Percentiles rank a stretch among this genome's conserved stretches.
These are phyloP conservation scores for Agastache rugosa DNA, from an alignment of 257 asterid genomes.

Conservation along the genomic window DNA sequence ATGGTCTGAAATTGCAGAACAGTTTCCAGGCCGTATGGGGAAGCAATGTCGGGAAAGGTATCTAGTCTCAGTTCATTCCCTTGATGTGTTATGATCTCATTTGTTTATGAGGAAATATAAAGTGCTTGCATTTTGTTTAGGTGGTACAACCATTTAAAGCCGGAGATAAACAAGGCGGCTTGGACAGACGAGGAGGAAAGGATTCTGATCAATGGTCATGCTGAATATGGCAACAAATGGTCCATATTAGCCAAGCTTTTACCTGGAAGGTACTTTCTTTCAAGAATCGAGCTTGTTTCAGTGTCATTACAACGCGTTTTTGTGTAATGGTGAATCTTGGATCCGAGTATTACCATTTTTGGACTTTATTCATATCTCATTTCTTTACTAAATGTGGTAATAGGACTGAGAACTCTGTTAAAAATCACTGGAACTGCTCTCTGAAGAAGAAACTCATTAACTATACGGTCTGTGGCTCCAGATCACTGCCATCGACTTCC, in stretches of 20 bases:
- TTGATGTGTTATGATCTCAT: not conserved
- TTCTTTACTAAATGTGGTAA: slow-evolving; percentile 19
- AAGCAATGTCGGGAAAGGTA: slow-evolving; percentile 77
- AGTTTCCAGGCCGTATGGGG: slow-evolving; percentile 62
- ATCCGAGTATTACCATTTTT: not conserved
- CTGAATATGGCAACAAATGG: slow-evolving; percentile 63
- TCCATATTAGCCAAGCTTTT: slow-evolving; percentile 57
- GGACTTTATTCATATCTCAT: not conserved
- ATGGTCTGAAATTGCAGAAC: slow-evolving; percentile 58
- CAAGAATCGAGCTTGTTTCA: not conserved
- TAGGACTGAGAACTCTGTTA: slow-evolving; percentile 63
- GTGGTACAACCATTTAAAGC: slow-evolving; percentile 67
- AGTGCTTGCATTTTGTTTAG: slow-evolving; percentile 22
- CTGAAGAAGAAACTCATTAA: slow-evolving; percentile 46
- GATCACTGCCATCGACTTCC: slow-evolving; percentile 3
- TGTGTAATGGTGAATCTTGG: not conserved
- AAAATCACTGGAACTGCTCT: slow-evolving; percentile 70
- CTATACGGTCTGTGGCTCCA: not conserved
- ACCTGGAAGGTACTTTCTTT: slow-evolving; percentile 57
- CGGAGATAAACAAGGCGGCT: slow-evolving; percentile 53
- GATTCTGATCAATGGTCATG: slow-evolving; percentile 50
- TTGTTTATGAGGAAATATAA: not conserved
- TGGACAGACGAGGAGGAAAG: slow-evolving; percentile 65
- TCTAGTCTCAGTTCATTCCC: slow-evolving; percentile 6
- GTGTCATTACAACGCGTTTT: not conserved